Percentiles rank a stretch among this genome's conserved stretches.
Evolutionary conservation across 768 basidiomycete genomes (phyloP).

Genomic region (Austroboletus eburneus): DNA sequence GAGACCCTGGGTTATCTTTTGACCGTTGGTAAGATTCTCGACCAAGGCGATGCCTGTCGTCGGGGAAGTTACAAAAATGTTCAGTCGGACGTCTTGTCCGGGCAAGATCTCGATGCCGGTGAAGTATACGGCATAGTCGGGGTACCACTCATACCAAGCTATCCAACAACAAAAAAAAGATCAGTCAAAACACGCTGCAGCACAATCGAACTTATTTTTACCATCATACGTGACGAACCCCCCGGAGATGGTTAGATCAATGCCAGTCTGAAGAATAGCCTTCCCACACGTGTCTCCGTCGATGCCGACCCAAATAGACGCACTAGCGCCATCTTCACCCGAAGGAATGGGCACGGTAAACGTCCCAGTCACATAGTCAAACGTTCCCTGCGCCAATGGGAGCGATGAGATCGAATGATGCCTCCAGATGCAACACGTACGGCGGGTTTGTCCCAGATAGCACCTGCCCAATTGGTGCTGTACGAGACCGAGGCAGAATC

Average conservation of each 20-base stretch:
- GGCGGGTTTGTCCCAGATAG: too few species aligned
- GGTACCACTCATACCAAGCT: conserved; percentile 15
- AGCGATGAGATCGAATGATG: too few species aligned
- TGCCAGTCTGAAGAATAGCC: conserved; percentile 8
- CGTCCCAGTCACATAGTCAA: too few species aligned
- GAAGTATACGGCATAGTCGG: background rate
- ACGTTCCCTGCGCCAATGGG: too few species aligned
- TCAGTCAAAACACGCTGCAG: background rate
- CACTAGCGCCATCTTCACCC: too few species aligned
- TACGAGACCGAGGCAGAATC: too few species aligned
- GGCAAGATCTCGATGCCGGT: conserved; percentile 1
- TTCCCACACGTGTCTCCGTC: conserved; percentile 1
- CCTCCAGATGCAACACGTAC: too few species aligned
- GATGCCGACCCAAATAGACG: conserved; percentile 13
- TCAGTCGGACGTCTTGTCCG: conserved; percentile 7
- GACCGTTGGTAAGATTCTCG: conserved; percentile 1
- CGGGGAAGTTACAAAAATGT: background rate
- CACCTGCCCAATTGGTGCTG: too few species aligned
- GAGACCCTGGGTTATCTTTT: background rate
- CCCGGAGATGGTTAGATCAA: too few species aligned
- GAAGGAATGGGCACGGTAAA: too few species aligned
- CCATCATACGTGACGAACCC: background rate
- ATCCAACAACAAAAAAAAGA: too few species aligned
- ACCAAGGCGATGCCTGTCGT: background rate
- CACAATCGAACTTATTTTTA: background rate